Percentiles rank a stretch among this genome's conserved stretches.
Conservation (phyloP, 805 yeast genomes). For the Barnettozyma populi region DNA sequence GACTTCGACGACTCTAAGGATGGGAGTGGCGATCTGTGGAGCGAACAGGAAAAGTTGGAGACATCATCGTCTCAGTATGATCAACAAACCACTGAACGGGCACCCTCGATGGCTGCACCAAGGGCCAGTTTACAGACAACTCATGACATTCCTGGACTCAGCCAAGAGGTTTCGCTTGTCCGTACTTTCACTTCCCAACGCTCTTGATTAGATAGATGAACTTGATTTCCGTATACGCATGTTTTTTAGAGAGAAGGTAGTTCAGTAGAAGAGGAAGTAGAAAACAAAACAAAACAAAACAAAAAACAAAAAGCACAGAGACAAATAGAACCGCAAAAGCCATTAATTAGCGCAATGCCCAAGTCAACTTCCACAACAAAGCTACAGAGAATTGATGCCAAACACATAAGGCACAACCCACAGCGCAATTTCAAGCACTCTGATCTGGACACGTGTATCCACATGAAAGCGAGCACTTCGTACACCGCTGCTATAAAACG, state of each 20-base stretch:
- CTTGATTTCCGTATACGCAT: not conserved
- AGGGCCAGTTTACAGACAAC: constrained; percentile 9
- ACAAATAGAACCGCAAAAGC: too few species aligned
- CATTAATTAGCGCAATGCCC: not conserved
- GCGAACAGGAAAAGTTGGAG: constrained; percentile 10
- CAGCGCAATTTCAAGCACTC: constrained; percentile 38
- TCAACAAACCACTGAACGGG: not conserved
- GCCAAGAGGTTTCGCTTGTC: constrained; percentile 11
- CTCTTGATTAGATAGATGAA: not conserved
- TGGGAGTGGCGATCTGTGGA: constrained; percentile 46
- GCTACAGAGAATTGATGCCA: constrained; percentile 26
- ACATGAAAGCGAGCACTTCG: constrained; percentile 64
- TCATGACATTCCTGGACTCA: constrained; percentile 13
- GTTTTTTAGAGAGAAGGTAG: not conserved
- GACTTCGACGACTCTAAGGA: constrained; percentile 38
- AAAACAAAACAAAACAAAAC: not conserved
- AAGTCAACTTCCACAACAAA: constrained; percentile 1
- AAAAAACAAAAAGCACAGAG: too few species aligned
- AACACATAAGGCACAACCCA: constrained; percentile 50
- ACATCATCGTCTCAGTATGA: constrained; percentile 7
- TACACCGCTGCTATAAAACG: constrained; percentile 68
- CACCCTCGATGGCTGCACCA: not conserved
- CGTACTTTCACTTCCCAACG: constrained; percentile 8
- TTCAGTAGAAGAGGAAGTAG: not conserved
- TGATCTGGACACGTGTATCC: constrained; percentile 43